Evolutionary conservation across 768 basidiomycete species (phyloP).

Genomic region (Boletus rufocinnamomeus): DNA sequence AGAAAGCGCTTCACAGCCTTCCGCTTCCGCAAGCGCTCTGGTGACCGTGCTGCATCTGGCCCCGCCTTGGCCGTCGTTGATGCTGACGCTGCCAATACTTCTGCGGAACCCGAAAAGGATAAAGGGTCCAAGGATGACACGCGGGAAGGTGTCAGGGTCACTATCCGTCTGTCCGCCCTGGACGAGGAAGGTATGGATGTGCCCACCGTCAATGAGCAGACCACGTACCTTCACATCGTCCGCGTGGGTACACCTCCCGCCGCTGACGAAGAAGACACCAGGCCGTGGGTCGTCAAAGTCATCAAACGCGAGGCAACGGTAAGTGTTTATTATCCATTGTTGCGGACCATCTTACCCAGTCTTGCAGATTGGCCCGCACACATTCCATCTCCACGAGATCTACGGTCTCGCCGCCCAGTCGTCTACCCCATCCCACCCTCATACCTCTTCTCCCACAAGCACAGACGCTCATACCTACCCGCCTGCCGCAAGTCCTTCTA

Average conservation of each 20-base stretch:
- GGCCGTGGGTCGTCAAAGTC: constrained; percentile 91
- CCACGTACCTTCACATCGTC: constrained; percentile 85
- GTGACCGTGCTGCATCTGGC: constrained; percentile 59
- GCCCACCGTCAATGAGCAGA: constrained; percentile 76
- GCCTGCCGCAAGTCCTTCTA: constrained; percentile 33
- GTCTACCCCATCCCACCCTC: constrained; percentile 37
- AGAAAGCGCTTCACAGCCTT: constrained; percentile 67
- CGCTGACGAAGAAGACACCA: constrained; percentile 53
- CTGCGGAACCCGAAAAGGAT: constrained; percentile 40
- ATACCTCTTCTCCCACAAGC: constrained; percentile 40
- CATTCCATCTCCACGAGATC: constrained; percentile 95
- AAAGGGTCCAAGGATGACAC: constrained; percentile 49
- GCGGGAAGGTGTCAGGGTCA: constrained; percentile 69
- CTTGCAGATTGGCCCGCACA: constrained; percentile 83
- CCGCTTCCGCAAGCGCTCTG: constrained; percentile 61
- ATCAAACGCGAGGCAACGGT: constrained; percentile 89
- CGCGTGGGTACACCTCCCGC: constrained; percentile 55
- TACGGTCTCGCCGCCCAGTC: constrained; percentile 78
- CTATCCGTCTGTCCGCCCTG: constrained; percentile 79
- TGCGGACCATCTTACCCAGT: constrained; percentile 1
- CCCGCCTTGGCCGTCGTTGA: constrained; percentile 82
- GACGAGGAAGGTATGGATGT: constrained; percentile 74
- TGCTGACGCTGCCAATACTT: constrained; percentile 47
- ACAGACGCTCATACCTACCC: constrained; percentile 49
- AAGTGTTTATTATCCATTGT: constrained; percentile 20